Base-by-base conservation (phyloP, 148 eudicot genomes). In the Rhododendron williamsianum region DNA sequence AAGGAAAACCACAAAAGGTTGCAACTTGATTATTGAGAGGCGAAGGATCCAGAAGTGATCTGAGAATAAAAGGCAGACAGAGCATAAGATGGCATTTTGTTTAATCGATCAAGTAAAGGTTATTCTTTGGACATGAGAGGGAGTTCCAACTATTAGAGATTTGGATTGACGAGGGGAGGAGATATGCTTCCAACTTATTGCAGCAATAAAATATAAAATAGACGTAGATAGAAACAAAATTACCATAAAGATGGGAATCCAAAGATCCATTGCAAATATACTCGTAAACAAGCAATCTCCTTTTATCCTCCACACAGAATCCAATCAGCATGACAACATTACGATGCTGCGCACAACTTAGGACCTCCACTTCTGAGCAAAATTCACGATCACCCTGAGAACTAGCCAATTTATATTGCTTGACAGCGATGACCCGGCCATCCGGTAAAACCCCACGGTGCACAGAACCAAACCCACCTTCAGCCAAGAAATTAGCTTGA, bases 281-380 rank as follows among this genome's bases (percentile, higher is more conserved):
- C 85, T 95, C 98, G 78, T 95, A 95, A 76, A 95, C 97, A 58
- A 95, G 91, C 92, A 95, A 88, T 84, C 95, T 89, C 84, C 92
- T 90, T 51, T 89, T 83, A 27, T 91, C 94, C 83, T 95, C 98
- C 84, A 94, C 93, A 81, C 97, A 95, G 54, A 91, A 94, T 52
- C 98, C 98, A 86, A 92, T 91, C 87, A 95, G 84, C 93, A 94
- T 89, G 16, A 95, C 98, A 83, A 95, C 98, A 88, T 95, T 95
- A 72, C 98, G 97, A 81, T 95, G 98, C 88, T 95, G 98, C 30
- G 98, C 98, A 82, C 98, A 95, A 87, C 98, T 95, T 86, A 95
- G 82, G 48, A 91, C 94, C 90, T 94, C 97, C 77, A 95, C 98
- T 90, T 95, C 98, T 19, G 98, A 90, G 87, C 94, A 94, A 85